These are phyloP conservation scores for Vaucheria bursata DNA, from an alignment of 352 stramenopile species.

Conservation along the genomic window DNA sequence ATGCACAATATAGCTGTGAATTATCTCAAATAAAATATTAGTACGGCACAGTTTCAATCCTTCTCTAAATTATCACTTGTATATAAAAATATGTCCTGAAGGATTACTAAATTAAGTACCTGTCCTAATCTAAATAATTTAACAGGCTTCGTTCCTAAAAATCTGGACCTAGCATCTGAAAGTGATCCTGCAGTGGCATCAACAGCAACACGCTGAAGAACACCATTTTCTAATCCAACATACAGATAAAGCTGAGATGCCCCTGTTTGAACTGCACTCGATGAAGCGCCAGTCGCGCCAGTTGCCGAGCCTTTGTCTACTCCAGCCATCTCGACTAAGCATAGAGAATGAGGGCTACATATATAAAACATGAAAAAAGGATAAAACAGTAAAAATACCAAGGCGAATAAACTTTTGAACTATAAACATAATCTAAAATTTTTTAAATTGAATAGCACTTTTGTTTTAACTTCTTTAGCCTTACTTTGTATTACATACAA, in stretches of 20 bases:
- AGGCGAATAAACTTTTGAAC: too few species aligned
- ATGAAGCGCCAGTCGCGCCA: not conserved
- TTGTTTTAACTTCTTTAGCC: too few species aligned
- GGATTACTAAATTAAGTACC: too few species aligned
- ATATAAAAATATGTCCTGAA: too few species aligned
- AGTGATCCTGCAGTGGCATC: conserved; percentile 66
- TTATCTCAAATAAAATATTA: too few species aligned
- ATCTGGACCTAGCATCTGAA: conserved; percentile 47
- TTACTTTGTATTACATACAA: too few species aligned
- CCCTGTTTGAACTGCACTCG: not conserved
- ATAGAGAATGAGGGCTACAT: conserved; percentile 29
- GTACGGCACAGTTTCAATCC: too few species aligned
- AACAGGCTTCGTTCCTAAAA: conserved; percentile 71
- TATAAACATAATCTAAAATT: too few species aligned
- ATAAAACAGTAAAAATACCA: too few species aligned
- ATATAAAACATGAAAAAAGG: not conserved
- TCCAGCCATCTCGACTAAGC: conserved; percentile 43
- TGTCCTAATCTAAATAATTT: conserved; percentile 78
- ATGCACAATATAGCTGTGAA: too few species aligned
- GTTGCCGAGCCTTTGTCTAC: conserved; percentile 10
- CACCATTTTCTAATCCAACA: conserved; percentile 85
- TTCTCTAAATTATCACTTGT: too few species aligned
- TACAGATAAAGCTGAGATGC: conserved; percentile 53
- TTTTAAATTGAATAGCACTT: too few species aligned
- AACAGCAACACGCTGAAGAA: conserved; percentile 76